Conservation (phyloP, 1,139 yeast genomes). For the Nakaseomyces kungkrabaensis region DNA sequence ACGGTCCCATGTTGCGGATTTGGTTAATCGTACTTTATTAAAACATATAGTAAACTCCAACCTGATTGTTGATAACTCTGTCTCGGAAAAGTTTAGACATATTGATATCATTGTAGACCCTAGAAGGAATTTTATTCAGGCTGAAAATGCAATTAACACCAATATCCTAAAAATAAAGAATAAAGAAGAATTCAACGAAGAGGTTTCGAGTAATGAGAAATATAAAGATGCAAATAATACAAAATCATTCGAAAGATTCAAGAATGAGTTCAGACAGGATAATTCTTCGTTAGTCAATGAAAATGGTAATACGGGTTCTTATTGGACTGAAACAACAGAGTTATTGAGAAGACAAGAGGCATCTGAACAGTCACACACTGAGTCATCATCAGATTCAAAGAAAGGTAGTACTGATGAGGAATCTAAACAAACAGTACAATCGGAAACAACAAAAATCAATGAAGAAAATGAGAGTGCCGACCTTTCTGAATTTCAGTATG, state of each 20-base stretch:
- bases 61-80: conserved; percentile 6
- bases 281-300: not conserved
- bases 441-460: not conserved
- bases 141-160: conserved; percentile 1
- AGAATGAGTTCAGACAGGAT: not conserved
- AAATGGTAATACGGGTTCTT: not conserved
- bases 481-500: conserved; percentile 16
- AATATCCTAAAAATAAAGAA: not conserved
- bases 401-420: not conserved
- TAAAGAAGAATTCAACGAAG: conserved; percentile 1
- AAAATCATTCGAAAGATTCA: not conserved
- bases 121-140: conserved; percentile 2
- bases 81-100: conserved; percentile 13
- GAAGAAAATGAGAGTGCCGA: not conserved
- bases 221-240: not conserved
- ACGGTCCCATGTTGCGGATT: conserved; percentile 47
- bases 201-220: not conserved
- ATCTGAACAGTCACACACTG: not conserved
- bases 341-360: not conserved
- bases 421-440: not conserved
- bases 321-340: conserved; percentile 4
- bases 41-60: conserved; percentile 19
- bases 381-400: not conserved
- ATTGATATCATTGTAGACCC: conserved; percentile 4
- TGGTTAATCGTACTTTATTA: conserved; percentile 40